phyloP scores from a whole-genome alignment of 352 stramenopile genomes.

The Globisporangium canariense region DNA sequence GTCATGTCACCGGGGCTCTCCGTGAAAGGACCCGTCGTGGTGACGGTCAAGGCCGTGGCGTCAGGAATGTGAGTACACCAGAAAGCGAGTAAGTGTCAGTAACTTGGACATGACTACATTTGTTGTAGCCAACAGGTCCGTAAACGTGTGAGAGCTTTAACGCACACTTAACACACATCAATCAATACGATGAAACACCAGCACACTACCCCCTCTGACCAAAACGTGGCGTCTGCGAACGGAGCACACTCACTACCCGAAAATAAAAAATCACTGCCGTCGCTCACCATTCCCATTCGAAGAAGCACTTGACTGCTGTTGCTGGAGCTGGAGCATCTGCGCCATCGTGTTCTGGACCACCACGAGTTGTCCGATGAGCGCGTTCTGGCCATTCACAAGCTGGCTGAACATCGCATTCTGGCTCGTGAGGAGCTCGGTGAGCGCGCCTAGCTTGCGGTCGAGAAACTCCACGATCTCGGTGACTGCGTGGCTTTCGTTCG shows the following conservation, averaged over 20 bases:
- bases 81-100: neutral
- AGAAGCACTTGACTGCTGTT: neutral
- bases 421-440: neutral
- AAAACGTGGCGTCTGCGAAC: no score
- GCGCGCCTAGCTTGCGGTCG: neutral
- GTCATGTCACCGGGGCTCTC: conserved; percentile 26
- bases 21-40: conserved; percentile 32
- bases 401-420: conserved; percentile 2
- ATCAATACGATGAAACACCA: no score
- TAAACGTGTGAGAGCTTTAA: no score
- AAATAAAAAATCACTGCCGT: neutral
- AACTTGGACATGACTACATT: neutral
- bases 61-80: neutral
- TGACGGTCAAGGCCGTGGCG: conserved; percentile 15
- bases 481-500: neutral
- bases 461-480: conserved; percentile 2
- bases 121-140: neutral
- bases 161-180: no score
- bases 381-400: conserved; percentile 5
- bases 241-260: no score
- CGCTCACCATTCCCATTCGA: neutral
- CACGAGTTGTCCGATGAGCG: conserved; percentile 2
- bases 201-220: no score
- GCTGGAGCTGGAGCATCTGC: neutral
- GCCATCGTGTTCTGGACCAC: neutral